Evolutionary conservation across 2,329 filamentous ascomycete species (phyloP).

Genomic region (Xylaria multiplex): DNA sequence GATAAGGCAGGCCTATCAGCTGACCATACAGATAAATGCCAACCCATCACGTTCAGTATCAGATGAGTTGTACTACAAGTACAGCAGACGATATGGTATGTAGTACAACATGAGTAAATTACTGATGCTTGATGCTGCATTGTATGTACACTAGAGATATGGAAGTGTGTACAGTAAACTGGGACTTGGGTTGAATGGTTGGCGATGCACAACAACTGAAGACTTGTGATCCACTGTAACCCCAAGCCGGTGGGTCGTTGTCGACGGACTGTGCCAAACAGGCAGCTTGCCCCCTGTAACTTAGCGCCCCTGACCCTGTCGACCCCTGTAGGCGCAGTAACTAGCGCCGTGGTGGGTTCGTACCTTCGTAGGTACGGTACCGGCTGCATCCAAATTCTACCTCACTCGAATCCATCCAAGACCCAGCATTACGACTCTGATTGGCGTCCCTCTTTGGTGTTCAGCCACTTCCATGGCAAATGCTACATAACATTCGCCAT

Average conservation of each 20-base stretch:
- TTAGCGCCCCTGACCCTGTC: constrained; percentile 5
- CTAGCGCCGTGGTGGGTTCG: constrained; percentile 24
- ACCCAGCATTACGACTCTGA: constrained; percentile 9
- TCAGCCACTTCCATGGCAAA: constrained; percentile 33
- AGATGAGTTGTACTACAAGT: constrained; percentile 18
- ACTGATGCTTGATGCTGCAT: no score
- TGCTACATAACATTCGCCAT: constrained; percentile 32
- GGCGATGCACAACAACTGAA: constrained; percentile 5
- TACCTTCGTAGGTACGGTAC: background rate
- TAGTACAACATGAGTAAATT: background rate
- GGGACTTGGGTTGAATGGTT: constrained; percentile 2
- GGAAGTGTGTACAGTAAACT: background rate
- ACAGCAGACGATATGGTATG: background rate
- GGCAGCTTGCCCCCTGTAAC: background rate
- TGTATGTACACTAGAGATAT: background rate
- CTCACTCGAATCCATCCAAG: constrained; percentile 5
- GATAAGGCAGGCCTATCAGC: constrained; percentile 6
- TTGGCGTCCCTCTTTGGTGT: constrained; percentile 24
- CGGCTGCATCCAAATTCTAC: constrained; percentile 26
- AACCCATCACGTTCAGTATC: constrained; percentile 3
- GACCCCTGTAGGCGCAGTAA: constrained; percentile 32
- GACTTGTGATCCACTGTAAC: constrained; percentile 17
- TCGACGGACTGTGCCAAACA: background rate
- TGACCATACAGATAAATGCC: constrained; percentile 3
- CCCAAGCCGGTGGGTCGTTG: constrained; percentile 6